Base-by-base conservation (phyloP, 2,329 filamentous ascomycete genomes). In the Xylariaceae sp. region DNA sequence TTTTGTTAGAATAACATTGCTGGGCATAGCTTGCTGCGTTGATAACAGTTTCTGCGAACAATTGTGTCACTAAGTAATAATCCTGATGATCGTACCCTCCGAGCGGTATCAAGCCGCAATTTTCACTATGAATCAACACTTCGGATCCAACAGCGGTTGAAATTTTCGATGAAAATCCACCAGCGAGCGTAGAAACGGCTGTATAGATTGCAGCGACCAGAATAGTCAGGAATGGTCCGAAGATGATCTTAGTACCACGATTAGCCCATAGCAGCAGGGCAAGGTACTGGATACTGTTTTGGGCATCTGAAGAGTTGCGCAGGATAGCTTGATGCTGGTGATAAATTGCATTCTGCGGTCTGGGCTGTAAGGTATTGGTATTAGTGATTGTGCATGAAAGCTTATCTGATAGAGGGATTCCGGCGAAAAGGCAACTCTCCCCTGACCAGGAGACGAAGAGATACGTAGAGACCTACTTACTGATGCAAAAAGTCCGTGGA, bases 101-200 rank as follows among this genome's bases (percentile, higher is more conserved):
- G 7, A 38, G 22, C 20, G 34, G 32, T n/a, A n/a, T n/a, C 22
- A 34, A 40, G 6, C 47, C 47, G 36, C 47, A 49, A n/a, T 43
- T 23, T 5, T 16, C 21, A 22, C 33, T 34, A 6, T 45, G 20
- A 10, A 49, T 43, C 4, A 49, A 22, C 14, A 49, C 42, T 27
- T 45, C 42, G 22, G 42, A 27, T 6, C 42, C 42, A 6, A 45
- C 22, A 2, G 33, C 12, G 2, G 47, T 45, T 4, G 47, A 49
- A 16, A 49, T 45, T 10, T 27, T 38, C 12, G 47, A 49, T 4
- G 47, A 49, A 22, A 42, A 49, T 8, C 42, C 47, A n/a, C 47
- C 42, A n/a, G 47, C 38, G 19, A 49, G 22, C 3, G 39, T 42
- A 27, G 45, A 49, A 11, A 8, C 32, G 22, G 21, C 6, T 17